Base-by-base conservation (phyloP, 176 grass and related monocot species). In the Carex kokanica region DNA sequence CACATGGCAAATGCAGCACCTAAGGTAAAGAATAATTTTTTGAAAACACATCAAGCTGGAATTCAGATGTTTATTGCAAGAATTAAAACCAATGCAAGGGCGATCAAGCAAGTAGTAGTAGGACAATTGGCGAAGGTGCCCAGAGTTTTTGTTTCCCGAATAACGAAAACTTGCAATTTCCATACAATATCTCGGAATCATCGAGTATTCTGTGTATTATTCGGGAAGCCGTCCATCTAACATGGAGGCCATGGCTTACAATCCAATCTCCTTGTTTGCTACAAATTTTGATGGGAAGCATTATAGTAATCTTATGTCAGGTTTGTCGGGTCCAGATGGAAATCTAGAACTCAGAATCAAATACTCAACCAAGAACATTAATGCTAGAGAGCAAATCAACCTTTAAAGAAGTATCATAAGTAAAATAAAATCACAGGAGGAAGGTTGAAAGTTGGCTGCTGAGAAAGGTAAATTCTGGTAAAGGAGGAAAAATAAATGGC, bases 201-300 rank as follows among this genome's bases (percentile, higher is more conserved):
- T 82, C 80, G 9, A 82, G 16, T 31, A 80, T 82, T 59, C 61
- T 9, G 47, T 27, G n/a, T 31, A 32, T 41, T 82, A 82, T 67
- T 64, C 40, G 9, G 80, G 36, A 82, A 67, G 16, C 60, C 80
- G 16, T 34, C 25, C 60, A 49, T 82, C 80, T 82, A 58, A 54
- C 25, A 20, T 7, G 14, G 80, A 64, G 80, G 80, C 32, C 32
- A 34, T 34, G 36, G 36, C 40, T 53, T 65, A 51, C 27, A 67
- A 82, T 82, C 80, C 80, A 18, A n/a, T 53, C 61, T 29, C 57
- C 63, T 68, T 65, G 18, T 64, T 64, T 18, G 20, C 38, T 67
- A 52, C 60, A 82, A 82, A 67, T 67, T 67, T 54, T 82, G 80
- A 82, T 54, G 34, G 80, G n/a, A 82, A 67, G 14, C 57, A 67